A percentile compares a stretch with the other conserved stretches of the same genome.
phyloP scores from a whole-genome alignment of 148 eudicot genomes.

The Persicaria maculosa region DNA sequence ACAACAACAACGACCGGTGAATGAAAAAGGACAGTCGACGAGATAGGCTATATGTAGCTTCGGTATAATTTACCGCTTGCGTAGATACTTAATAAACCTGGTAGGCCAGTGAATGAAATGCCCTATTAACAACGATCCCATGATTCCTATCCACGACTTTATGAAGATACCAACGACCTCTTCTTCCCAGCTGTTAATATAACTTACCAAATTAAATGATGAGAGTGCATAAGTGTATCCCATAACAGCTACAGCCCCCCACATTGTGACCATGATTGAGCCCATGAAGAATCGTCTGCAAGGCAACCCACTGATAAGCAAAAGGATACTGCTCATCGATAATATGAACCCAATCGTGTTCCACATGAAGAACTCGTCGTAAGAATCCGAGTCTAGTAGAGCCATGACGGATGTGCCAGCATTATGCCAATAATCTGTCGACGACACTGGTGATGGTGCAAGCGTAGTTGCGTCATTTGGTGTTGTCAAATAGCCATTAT shows the following conservation, averaged over 20 bases:
- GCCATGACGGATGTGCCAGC: background rate
- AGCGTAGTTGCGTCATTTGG: too few relatives aligned
- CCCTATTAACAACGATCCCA: background rate
- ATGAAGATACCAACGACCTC: background rate
- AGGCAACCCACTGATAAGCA: conserved; percentile 19
- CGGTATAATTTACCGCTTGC: too few relatives aligned
- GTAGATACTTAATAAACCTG: background rate
- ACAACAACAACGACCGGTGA: too few relatives aligned
- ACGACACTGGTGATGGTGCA: too few relatives aligned
- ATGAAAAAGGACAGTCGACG: too few relatives aligned
- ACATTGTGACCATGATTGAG: conserved; percentile 9
- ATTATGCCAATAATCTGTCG: background rate
- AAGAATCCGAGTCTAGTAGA: background rate
- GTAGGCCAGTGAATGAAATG: background rate
- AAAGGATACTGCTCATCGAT: conserved; percentile 14
- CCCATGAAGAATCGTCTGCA: background rate
- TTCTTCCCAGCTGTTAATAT: background rate
- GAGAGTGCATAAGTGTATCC: background rate
- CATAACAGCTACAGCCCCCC: conserved; percentile 14
- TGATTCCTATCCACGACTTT: background rate
- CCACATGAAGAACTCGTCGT: background rate
- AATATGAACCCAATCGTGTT: conserved; percentile 9
- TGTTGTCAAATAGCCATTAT: too few relatives aligned
- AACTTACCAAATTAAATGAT: background rate
- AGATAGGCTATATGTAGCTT: too few relatives aligned